Percentiles rank a stretch among this genome's conserved stretches.
phyloP scores from a whole-genome alignment of 805 yeast species.

The Lipomyces kockii region DNA sequence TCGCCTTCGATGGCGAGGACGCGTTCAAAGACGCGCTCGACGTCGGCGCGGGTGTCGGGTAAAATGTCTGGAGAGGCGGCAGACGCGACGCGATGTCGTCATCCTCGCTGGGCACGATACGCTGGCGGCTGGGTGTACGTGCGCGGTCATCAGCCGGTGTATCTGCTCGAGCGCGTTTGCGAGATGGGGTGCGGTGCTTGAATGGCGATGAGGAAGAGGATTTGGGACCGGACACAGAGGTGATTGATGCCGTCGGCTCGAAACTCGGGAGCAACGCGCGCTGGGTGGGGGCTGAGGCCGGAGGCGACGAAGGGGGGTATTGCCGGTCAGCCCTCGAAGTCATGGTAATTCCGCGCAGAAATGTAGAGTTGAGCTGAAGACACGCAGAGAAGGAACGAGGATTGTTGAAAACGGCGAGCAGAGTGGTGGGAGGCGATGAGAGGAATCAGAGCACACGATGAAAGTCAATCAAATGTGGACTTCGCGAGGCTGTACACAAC shows the following conservation, averaged over 20 bases:
- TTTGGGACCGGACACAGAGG: background rate
- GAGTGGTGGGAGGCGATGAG: background rate
- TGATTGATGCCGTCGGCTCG: conserved; percentile 17
- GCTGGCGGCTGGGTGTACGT: conserved; percentile 14
- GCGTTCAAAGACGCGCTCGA: conserved; percentile 28
- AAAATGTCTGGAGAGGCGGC: conserved; percentile 41
- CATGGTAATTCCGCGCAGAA: background rate
- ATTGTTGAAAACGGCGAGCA: background rate
- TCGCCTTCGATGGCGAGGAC: conserved; percentile 28
- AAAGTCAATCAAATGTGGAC: background rate
- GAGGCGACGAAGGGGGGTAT: conserved; percentile 62
- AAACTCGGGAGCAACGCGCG: conserved; percentile 34
- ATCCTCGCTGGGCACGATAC: background rate
- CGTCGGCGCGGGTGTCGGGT: conserved; percentile 44
- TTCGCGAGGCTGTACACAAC: background rate
- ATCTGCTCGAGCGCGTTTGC: conserved; percentile 25
- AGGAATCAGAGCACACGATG: background rate
- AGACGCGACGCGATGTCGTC: conserved; percentile 28
- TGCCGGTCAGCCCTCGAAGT: conserved; percentile 42
- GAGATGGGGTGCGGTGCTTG: conserved; percentile 18
- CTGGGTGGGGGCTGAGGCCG: conserved; percentile 18
- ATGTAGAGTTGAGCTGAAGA: background rate
- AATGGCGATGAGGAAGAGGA: conserved; percentile 4
- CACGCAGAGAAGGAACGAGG: background rate
- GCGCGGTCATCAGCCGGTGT: conserved; percentile 1